A percentile compares a stretch with the other conserved stretches of the same genome.
phyloP scores from a whole-genome alignment of 257 asterid genomes.

The Rubia yunnanensis region DNA sequence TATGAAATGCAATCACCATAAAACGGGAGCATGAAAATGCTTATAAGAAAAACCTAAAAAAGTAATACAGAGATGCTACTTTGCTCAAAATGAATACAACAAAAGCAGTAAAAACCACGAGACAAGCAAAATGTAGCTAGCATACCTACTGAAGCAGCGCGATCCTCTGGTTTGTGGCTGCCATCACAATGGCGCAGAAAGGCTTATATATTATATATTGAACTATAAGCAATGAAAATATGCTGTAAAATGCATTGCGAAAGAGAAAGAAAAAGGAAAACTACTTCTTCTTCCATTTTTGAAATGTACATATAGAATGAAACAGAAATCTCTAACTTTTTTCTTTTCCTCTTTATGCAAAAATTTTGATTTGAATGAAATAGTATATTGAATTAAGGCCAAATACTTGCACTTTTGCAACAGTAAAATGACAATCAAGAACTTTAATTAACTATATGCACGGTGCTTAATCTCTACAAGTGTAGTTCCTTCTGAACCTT shows the following conservation, averaged over 20 bases:
- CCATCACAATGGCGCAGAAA: slow-evolving; percentile 93
- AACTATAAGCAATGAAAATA: too few relatives aligned
- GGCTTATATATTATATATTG: too few relatives aligned
- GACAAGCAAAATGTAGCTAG: background rate
- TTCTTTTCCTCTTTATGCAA: background rate
- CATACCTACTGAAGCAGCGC: slow-evolving; percentile 90
- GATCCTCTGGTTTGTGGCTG: slow-evolving; percentile 94
- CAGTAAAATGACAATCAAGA: background rate
- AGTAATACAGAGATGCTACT: too few relatives aligned
- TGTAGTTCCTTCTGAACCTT: slow-evolving; percentile 67
- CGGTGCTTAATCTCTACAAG: slow-evolving; percentile 22
- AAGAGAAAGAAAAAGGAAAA: background rate
- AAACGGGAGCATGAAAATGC: too few relatives aligned
- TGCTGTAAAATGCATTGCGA: too few relatives aligned
- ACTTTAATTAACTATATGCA: background rate
- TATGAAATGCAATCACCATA: too few relatives aligned
- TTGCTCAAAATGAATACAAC: background rate
- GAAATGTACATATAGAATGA: background rate
- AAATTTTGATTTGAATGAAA: background rate
- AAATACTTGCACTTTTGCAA: too few relatives aligned
- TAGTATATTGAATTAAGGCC: background rate
- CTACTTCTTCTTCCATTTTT: background rate
- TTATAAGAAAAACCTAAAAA: too few relatives aligned
- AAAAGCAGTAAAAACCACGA: background rate
- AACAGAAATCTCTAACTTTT: background rate